These are phyloP conservation scores for Camelina neglecta DNA, from an alignment of 345 rosid genomes.

Conservation along the genomic window DNA sequence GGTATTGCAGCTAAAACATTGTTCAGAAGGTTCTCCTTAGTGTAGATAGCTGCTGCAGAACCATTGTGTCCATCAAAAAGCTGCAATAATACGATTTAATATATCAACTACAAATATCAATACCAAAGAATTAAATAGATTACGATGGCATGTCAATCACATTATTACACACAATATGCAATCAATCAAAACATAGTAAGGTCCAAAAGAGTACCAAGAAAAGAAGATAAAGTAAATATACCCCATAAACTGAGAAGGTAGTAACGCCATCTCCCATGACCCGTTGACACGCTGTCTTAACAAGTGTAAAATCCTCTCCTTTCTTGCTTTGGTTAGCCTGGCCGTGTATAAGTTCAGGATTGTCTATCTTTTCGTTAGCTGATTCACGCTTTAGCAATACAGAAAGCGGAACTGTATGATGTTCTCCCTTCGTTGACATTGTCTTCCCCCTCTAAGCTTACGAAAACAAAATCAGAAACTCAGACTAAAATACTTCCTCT, in stretches of 20 bases:
- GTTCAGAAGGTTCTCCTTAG: constrained; percentile 86
- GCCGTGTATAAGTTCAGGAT: constrained; percentile 79
- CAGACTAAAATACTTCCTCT: constrained; percentile 18
- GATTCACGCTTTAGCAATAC: constrained; percentile 86
- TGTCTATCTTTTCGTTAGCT: constrained; percentile 78
- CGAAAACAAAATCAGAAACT: constrained; percentile 2
- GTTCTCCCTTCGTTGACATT: constrained; percentile 69
- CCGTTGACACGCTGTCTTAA: constrained; percentile 84
- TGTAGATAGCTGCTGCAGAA: constrained; percentile 91
- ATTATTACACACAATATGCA: not conserved
- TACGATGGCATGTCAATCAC: not conserved
- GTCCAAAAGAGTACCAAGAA: too few species aligned
- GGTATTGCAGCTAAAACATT: constrained; percentile 87
- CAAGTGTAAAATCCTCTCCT: constrained; percentile 83
- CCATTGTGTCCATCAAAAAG: constrained; percentile 99
- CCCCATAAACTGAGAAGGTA: constrained; percentile 87
- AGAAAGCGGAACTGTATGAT: constrained; percentile 89
- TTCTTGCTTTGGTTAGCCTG: constrained; percentile 94
- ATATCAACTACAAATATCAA: constrained; percentile 1
- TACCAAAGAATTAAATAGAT: not conserved
- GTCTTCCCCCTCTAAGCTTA: not conserved
- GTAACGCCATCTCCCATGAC: constrained; percentile 81
- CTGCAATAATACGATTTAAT: constrained; percentile 51
- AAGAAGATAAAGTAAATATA: constrained; percentile 35
- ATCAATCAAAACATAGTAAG: not conserved